Conservation (phyloP, 2,329 filamentous ascomycete species). For the Botrytis porri region DNA sequence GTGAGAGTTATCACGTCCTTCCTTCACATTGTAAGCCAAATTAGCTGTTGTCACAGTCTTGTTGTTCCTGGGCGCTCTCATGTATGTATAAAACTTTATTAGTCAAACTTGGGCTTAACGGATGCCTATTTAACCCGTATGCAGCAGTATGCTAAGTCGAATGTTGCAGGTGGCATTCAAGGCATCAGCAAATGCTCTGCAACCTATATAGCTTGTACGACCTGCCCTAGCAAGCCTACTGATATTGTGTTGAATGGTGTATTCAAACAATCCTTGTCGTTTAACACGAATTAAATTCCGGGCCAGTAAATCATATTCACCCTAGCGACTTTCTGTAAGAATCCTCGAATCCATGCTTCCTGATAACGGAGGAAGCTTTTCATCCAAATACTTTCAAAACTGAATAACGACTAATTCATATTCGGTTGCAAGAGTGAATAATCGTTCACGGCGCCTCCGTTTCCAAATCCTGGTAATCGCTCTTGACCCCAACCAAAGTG, state of each 20-base stretch:
- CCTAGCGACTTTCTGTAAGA: background rate
- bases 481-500: background rate
- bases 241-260: background rate
- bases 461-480: background rate
- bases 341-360: background rate
- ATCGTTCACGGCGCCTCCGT: background rate
- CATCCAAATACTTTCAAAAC: background rate
- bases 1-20: background rate
- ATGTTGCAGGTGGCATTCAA: conserved; percentile 8
- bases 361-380: conserved; percentile 1
- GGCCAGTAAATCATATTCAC: background rate
- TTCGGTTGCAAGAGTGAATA: background rate
- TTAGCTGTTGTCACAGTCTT: background rate
- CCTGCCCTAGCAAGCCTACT: background rate
- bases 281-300: background rate
- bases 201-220: background rate
- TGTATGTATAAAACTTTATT: background rate
- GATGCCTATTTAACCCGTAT: conserved; percentile 11
- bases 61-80: background rate
- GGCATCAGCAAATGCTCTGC: conserved; percentile 14
- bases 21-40: background rate
- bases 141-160: background rate
- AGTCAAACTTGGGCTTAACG: background rate
- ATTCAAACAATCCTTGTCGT: background rate
- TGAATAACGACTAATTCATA: conserved; percentile 6